Percentiles rank a stretch among this genome's conserved stretches.
These are phyloP conservation scores for Eucalyptus sideroxylon DNA, from an alignment of 345 rosid genomes.

Conservation along the genomic window DNA sequence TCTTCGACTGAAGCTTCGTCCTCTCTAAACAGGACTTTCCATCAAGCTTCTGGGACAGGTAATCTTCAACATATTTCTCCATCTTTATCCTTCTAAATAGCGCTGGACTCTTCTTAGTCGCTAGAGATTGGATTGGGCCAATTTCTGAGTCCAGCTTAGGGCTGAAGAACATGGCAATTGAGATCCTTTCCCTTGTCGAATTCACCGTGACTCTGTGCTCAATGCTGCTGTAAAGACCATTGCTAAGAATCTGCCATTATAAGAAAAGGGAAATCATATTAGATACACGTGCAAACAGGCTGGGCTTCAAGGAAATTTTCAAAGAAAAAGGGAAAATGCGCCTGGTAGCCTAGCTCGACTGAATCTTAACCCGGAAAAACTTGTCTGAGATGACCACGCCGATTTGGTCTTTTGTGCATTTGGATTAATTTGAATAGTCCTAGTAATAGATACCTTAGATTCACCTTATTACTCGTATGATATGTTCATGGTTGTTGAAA, in stretches of 20 bases:
- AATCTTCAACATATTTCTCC: not conserved
- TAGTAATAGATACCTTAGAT: not conserved
- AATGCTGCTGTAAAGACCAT: constrained; percentile 1
- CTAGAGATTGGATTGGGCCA: not conserved
- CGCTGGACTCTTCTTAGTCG: not conserved
- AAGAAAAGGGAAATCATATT: not conserved
- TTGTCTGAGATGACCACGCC: not conserved
- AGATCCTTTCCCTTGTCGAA: not conserved
- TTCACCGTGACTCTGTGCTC: constrained; percentile 3
- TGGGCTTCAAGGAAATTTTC: not conserved
- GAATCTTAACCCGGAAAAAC: not conserved
- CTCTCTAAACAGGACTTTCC: not conserved
- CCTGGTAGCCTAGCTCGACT: not conserved
- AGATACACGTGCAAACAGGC: not conserved
- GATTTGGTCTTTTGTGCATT: not conserved
- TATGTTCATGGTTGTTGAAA: not conserved
- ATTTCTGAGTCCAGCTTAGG: not conserved
- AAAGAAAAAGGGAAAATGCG: not conserved
- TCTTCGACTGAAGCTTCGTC: not conserved
- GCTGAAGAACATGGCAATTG: not conserved
- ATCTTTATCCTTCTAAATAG: not conserved
- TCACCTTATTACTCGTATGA: not conserved
- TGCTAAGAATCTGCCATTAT: not conserved
- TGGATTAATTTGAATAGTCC: not conserved
- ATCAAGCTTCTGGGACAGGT: not conserved